These are phyloP conservation scores for Erythrobasidium hasegawianum DNA, from an alignment of 1,284 basidiomycete genomes.

Conservation along the genomic window DNA sequence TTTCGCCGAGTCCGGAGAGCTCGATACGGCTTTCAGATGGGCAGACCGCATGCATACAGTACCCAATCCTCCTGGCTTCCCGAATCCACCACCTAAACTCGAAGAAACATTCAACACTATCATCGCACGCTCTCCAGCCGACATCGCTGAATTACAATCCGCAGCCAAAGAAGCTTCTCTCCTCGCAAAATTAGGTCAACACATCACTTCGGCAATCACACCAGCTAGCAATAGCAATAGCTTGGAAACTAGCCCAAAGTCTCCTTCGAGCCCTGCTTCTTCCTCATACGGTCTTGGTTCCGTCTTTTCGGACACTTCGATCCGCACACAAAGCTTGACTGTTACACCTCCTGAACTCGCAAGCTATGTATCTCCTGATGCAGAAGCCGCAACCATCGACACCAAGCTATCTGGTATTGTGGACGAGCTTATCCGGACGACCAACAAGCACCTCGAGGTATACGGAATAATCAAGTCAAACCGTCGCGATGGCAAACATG, in stretches of 20 bases:
- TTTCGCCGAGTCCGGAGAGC: slow-evolving; percentile 30
- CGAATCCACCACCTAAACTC: slow-evolving; percentile 12
- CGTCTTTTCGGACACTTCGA: slow-evolving; percentile 25
- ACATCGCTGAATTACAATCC: slow-evolving; percentile 11
- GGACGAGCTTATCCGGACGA: slow-evolving; percentile 39
- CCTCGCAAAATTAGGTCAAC: slow-evolving; percentile 10
- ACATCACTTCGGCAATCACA: not conserved
- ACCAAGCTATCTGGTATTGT: slow-evolving; percentile 35
- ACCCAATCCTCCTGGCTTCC: slow-evolving; percentile 24
- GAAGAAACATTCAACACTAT: slow-evolving; percentile 32
- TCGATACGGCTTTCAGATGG: slow-evolving; percentile 32
- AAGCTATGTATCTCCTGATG: not conserved
- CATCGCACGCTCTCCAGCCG: slow-evolving; percentile 6
- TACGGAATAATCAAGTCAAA: slow-evolving; percentile 34
- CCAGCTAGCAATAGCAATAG: not conserved
- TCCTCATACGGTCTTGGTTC: slow-evolving; percentile 20
- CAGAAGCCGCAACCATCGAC: slow-evolving; percentile 34
- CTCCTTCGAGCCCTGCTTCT: not conserved
- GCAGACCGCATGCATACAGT: slow-evolving; percentile 21
- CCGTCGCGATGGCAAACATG: slow-evolving; percentile 51
- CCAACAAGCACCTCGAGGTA: slow-evolving; percentile 22
- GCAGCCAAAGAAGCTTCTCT: slow-evolving; percentile 17
- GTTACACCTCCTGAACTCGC: slow-evolving; percentile 23
- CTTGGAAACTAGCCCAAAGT: not conserved
- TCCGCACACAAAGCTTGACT: slow-evolving; percentile 11